Base-by-base conservation (phyloP, 164 flowering plant species). In the Tetracentron sinense region DNA sequence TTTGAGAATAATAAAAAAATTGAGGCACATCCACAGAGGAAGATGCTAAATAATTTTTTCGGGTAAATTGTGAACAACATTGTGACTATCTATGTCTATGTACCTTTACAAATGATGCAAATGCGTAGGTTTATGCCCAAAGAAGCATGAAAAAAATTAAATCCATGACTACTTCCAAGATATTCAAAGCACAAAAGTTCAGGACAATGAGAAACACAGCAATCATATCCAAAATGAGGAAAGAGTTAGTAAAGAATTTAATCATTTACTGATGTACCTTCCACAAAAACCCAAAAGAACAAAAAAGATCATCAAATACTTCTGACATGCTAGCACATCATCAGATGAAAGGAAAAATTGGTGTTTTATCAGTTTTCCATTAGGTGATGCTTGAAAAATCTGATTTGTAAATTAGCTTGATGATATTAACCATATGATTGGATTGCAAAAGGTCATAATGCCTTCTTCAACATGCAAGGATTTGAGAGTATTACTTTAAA, bases 1-100 rank as follows among this genome's bases (percentile, higher is more conserved):
- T 64, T 59, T 54, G 30, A 68, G 51, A 70, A 47, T 28, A 44
- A 50, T 27, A 31, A 63, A 42, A 27, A 3, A 7, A 52, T 38
- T n/a, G n/a, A 63, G 63, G 38, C 54, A 50, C 25, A 52, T 23
- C 61, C 6, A 11, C 23, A 21, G 22, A 29, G 42, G 21, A 38
- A 19, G 20, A 28, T 2, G 27, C 11, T 55, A 54, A 5, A 17
- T 19, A 30, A 8, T 22, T 26, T 27, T 27, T 63, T 31, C 28
- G 23, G 38, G 10, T 33, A 4, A 33, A 33, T 33, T 4, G 10
- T 33, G 38, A 33, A 33, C 10, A 38, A n/a, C n/a, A n/a, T n/a
- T n/a, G n/a, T n/a, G n/a, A n/a, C n/a, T n/a, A 33, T 51, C 4
- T 11, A 7, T 25, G 14, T 17, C 14, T 25, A 8, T 23, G 17